phyloP scores from a whole-genome alignment of 1,284 basidiomycete species.

The Boletus sp. region DNA sequence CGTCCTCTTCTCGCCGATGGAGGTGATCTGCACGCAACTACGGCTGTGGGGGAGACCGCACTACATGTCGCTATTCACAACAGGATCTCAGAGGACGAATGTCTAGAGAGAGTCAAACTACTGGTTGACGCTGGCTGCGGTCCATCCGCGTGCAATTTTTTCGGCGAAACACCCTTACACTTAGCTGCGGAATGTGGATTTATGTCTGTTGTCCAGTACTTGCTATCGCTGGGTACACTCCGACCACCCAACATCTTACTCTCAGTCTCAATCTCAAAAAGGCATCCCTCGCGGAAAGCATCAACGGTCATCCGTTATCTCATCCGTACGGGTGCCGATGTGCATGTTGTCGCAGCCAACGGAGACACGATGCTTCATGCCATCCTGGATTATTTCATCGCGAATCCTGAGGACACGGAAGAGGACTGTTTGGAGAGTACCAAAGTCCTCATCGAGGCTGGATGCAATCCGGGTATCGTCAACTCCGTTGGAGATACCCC shows the following conservation, averaged over 20 bases:
- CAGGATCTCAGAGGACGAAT: not conserved
- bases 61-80: not conserved
- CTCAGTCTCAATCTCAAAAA: not conserved
- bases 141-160: not conserved
- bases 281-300: not conserved
- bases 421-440: not conserved
- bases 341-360: not conserved
- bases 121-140: not conserved
- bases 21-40: not conserved
- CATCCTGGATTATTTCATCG: not conserved
- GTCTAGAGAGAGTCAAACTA: constrained; percentile 3
- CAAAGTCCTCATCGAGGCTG: not conserved
- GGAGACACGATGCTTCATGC: constrained; percentile 1
- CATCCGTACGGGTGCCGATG: not conserved
- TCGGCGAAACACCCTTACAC: not conserved
- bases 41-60: not conserved
- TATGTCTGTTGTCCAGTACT: not conserved
- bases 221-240: not conserved
- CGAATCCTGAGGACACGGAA: not conserved
- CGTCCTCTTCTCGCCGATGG: not conserved
- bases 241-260: not conserved
- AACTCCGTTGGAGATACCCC: constrained; percentile 1
- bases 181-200: not conserved
- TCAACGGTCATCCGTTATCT: not conserved
- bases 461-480: not conserved